Evolutionary conservation across 495 filamentous ascomycete species (phyloP), one percentile per base, ranked within the genome.

Genomic region (Penicillium riverlandense): DNA sequence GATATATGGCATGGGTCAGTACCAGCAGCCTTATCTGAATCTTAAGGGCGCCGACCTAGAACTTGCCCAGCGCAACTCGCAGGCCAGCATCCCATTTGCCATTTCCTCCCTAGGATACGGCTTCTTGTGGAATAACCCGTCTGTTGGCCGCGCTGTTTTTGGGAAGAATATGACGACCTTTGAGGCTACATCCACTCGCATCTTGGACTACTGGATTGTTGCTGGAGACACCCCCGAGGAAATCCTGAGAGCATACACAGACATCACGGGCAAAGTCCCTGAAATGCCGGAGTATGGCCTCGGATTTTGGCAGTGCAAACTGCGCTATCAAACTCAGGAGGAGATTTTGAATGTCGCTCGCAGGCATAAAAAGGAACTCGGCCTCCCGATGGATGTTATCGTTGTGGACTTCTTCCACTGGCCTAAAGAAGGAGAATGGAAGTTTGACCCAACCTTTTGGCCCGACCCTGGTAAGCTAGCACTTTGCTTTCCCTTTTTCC

Each of bases 1-100:
- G 54, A 68, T 82, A 10, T 82, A 71, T 48, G 78, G 78, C 29
- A 80, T 82, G 78, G 78, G 78, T 10, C 77, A 82, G 55, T 82
- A 82, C 49, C 78, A 82, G 48, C 76, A 80, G 50, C 66, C 70
- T 2, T 64, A 61, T 27, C 56, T 80, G 37, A 70, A 82, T 50
- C 62, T 80, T 39, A 79, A 79, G 51, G 78, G 78, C 0, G 37
- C 59, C 4, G 76, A 79, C 45, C 54, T 82, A 14, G 78, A 80
- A 50, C 61, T 82, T 0, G 77, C 78, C 4, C 78, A 82, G n/a
- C 74, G 77, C 6, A 80, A 79, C 51, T 78, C 74, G 3, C 78
- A 82, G 53, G 77, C 76, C 1, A 74, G 70, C 44, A 67, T 82
- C 1, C 77, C 22, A 0, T 82, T 82, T 51, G 61, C 67, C 8